Base-by-base conservation (phyloP, 345 rosid genomes). In the Lepidium africanum region DNA sequence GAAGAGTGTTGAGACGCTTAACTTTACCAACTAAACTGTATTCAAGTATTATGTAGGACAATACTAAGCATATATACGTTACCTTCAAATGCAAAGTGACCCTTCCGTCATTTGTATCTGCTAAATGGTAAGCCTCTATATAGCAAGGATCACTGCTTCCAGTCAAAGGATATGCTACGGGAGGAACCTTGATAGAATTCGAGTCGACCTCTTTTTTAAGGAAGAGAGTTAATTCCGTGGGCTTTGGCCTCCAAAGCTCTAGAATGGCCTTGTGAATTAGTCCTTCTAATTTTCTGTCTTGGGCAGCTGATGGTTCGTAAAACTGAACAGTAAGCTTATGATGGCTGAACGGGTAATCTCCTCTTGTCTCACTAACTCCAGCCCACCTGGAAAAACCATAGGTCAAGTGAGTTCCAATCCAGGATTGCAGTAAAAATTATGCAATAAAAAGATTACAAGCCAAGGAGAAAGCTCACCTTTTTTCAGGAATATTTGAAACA, bases 141-240 rank as follows among this genome's bases (percentile, higher is more conserved):
- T 85, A 87, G 91, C 97, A 94, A 25, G 99, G 99, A 83, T 91
- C 99, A 74, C 97, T 91, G 67, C 99, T 86, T 35, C 99, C 99
- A 70, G 85, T 79, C 86, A 94, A 86, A 66, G 92, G 82, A 71
- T 60, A 77, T 46, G 96, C 88, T 69, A 84, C 81, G 9, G 96
- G 99, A 71, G 87, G 80, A 81, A 85, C 81, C 83, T 87, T 94
- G 49, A 89, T 80, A 51, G 83, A 82, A 69, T 87, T 71, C 27
- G 90, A 85, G 57, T 91, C 89, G 12, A 89, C 73, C 63, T 92
- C 95, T 76, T 89, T 88, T 17, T 92, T 81, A 74, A 94, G 83
- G 78, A 91, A 78, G 65, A 84, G 82, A 64, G 89, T 82, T 72
- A 94, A 58, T 61, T 94, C 99, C 72, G 86, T 89, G 43, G 99